These are phyloP conservation scores for Plasmodium berghei DNA, from an alignment of 169 alveolate species.

Conservation along the genomic window DNA sequence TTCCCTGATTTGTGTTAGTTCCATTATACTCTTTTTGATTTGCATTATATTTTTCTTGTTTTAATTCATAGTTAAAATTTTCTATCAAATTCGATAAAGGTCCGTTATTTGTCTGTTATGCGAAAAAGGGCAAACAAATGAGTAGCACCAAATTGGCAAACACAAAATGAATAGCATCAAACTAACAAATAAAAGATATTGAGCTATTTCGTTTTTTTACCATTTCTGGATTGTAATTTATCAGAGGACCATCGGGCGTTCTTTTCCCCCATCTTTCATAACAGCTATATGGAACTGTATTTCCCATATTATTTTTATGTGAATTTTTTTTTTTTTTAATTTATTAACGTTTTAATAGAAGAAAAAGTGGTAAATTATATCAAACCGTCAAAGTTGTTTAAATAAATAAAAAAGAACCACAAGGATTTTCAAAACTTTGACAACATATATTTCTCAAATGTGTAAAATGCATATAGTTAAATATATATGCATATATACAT, in stretches of 20 bases:
- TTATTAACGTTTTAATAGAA: neutral
- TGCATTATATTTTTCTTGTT: constrained; percentile 4
- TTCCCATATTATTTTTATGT: constrained; percentile 51
- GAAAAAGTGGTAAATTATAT: neutral
- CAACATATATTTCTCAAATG: no score
- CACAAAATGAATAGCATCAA: neutral
- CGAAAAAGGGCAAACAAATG: constrained; percentile 5
- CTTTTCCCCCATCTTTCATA: constrained; percentile 75
- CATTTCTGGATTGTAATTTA: constrained; percentile 40
- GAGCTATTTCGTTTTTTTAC: constrained; percentile 2
- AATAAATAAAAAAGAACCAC: no score
- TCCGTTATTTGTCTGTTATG: constrained; percentile 40
- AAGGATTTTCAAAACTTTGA: no score
- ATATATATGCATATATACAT: no score
- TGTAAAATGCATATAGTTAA: no score
- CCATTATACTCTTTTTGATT: neutral
- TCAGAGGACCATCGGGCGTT: constrained; percentile 70
- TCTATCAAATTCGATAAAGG: constrained; percentile 34
- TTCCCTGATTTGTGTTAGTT: neutral
- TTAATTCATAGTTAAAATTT: constrained; percentile 56
- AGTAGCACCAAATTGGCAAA: neutral
- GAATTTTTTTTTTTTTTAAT: constrained; percentile 1
- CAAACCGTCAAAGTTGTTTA: constrained; percentile 5
- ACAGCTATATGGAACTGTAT: constrained; percentile 71
- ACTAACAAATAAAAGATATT: neutral